Evolutionary conservation across 768 basidiomycete species (phyloP).

Genomic region (Pulveroboletus sp.): DNA sequence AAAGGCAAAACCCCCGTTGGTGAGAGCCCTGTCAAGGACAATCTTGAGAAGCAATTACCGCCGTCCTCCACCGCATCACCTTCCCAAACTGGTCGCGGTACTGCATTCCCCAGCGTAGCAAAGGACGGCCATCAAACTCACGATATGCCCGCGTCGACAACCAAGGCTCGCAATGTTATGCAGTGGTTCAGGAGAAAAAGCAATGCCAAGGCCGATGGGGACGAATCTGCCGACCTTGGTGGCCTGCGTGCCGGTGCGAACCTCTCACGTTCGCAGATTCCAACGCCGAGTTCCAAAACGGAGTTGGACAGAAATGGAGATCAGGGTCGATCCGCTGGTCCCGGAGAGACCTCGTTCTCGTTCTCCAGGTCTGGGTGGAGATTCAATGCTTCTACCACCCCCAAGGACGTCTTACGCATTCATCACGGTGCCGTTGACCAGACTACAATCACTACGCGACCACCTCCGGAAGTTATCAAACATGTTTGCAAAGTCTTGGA

Average conservation of each 20-base stretch:
- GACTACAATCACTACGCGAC: constrained; percentile 76
- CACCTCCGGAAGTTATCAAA: constrained; percentile 83
- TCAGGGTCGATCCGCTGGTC: constrained; percentile 17
- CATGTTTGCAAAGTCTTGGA: constrained; percentile 77
- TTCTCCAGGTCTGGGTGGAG: constrained; percentile 37
- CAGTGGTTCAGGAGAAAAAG: constrained; percentile 90
- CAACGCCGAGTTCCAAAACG: constrained; percentile 25
- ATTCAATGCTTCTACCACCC: constrained; percentile 27
- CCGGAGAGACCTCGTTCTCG: constrained; percentile 31
- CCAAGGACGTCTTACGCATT: constrained; percentile 59
- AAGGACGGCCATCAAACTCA: constrained; percentile 25
- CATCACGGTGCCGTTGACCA: constrained; percentile 94
- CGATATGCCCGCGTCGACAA: constrained; percentile 66
- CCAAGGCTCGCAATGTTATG: constrained; percentile 94
- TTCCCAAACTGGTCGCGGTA: constrained; percentile 21
- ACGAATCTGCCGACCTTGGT: constrained; percentile 13
- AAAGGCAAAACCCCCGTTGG: constrained; percentile 32
- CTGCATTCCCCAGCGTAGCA: constrained; percentile 24
- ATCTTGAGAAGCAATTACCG: constrained; percentile 32
- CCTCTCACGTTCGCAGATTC: constrained; percentile 27
- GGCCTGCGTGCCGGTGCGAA: constrained; percentile 19
- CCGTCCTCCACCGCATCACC: constrained; percentile 30
- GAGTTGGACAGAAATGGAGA: constrained; percentile 19
- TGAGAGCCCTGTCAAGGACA: constrained; percentile 41
- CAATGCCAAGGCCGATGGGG: constrained; percentile 37